phyloP scores from a whole-genome alignment of 2,329 filamentous ascomycete species.

The Beauveria medogensis region DNA sequence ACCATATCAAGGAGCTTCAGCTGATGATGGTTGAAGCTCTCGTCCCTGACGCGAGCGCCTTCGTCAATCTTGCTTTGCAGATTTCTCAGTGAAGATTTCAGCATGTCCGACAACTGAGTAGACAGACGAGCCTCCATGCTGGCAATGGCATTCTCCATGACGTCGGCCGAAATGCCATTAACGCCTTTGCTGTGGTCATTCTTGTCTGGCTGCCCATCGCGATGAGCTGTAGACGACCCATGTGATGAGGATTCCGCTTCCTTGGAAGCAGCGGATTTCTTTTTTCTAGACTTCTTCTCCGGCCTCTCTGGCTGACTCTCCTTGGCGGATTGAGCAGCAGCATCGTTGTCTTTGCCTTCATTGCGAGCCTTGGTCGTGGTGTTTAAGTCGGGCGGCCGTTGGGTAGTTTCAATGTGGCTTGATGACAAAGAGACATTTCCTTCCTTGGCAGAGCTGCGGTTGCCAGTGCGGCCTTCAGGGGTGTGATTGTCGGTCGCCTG shows the following conservation, averaged over 20 bases:
- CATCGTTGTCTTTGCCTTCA: constrained; percentile 42
- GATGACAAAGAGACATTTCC: constrained; percentile 18
- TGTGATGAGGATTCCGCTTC: constrained; percentile 39
- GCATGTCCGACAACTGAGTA: constrained; percentile 37
- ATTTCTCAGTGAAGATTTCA: constrained; percentile 51
- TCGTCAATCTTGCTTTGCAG: constrained; percentile 57
- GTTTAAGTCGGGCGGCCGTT: constrained; percentile 24
- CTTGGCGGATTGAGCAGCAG: constrained; percentile 29
- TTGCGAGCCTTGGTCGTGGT: constrained; percentile 31
- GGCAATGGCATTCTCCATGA: constrained; percentile 45
- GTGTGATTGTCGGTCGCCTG: constrained; percentile 30
- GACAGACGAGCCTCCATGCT: constrained; percentile 45
- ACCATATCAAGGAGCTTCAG: constrained; percentile 49
- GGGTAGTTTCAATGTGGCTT: constrained; percentile 20
- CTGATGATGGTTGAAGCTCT: constrained; percentile 45
- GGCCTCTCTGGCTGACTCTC: constrained; percentile 44
- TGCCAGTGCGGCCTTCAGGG: constrained; percentile 28
- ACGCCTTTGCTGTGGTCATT: constrained; percentile 23
- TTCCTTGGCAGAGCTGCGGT: constrained; percentile 31
- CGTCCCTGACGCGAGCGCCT: constrained; percentile 49
- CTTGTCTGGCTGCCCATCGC: constrained; percentile 26
- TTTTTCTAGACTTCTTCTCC: constrained; percentile 56
- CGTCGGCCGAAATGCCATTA: constrained; percentile 33
- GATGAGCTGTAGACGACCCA: constrained; percentile 28
- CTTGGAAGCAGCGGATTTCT: constrained; percentile 49